These are phyloP conservation scores for Tephrocybe rancida DNA, from an alignment of 768 basidiomycete genomes.

Conservation along the genomic window DNA sequence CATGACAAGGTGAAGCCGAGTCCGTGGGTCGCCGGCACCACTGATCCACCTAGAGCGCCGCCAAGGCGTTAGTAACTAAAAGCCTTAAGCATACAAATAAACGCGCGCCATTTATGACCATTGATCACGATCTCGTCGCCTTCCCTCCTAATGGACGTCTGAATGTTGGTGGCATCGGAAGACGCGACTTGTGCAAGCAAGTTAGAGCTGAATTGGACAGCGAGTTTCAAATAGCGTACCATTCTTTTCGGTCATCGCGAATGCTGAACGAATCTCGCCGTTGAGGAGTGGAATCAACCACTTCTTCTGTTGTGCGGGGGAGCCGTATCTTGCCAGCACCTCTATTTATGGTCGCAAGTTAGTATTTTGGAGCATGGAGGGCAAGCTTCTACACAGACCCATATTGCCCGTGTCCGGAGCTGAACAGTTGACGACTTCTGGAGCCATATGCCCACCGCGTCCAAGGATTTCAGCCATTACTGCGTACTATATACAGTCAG, in stretches of 20 bases:
- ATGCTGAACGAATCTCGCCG: slow-evolving; percentile 92
- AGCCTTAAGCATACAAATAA: not conserved
- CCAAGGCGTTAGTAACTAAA: not conserved
- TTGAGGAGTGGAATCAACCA: slow-evolving; percentile 89
- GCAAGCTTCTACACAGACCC: slow-evolving; percentile 54
- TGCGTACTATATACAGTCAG: slow-evolving; percentile 65
- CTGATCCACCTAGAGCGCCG: slow-evolving; percentile 82
- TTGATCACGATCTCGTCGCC: slow-evolving; percentile 91
- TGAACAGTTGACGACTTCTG: slow-evolving; percentile 90
- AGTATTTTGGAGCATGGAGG: not conserved
- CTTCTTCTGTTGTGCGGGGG: slow-evolving; percentile 84
- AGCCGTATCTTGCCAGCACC: slow-evolving; percentile 96
- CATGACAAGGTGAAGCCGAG: slow-evolving; percentile 89
- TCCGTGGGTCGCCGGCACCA: slow-evolving; percentile 92
- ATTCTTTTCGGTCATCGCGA: slow-evolving; percentile 96
- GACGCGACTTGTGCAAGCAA: slow-evolving; percentile 65
- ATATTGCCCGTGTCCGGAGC: slow-evolving; percentile 99
- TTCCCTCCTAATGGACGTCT: slow-evolving; percentile 81
- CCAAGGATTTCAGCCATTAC: slow-evolving; percentile 98
- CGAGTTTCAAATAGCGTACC: slow-evolving; percentile 41
- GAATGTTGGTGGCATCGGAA: slow-evolving; percentile 94
- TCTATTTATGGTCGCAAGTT: slow-evolving; percentile 49
- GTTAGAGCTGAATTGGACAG: slow-evolving; percentile 5
- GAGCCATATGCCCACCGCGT: slow-evolving; percentile 76
- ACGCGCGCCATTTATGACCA: slow-evolving; percentile 89